A percentile compares a stretch with the other conserved stretches of the same genome.
phyloP scores from a whole-genome alignment of 352 stramenopile genomes.

The Phytopythium cucurbitacearum region DNA sequence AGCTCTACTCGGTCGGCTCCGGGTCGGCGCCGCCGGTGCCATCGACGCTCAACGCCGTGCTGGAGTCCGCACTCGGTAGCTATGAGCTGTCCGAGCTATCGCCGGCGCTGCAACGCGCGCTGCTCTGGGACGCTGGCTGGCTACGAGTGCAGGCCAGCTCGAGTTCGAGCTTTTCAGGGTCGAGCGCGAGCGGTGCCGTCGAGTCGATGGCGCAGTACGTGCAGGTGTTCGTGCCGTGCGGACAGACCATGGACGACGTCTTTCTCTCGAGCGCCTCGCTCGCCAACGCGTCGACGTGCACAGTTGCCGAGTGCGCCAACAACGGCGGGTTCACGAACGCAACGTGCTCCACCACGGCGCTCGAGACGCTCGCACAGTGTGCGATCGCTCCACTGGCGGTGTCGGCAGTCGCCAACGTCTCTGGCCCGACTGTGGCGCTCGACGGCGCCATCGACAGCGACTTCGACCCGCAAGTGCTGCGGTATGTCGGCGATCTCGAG shows the following conservation, averaged over 20 bases:
- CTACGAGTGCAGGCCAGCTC: conserved; percentile 8
- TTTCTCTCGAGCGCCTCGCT: conserved; percentile 17
- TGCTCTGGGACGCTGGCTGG: conserved; percentile 39
- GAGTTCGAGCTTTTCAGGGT: background rate
- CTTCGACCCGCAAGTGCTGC: conserved; percentile 31
- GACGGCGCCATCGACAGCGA: conserved; percentile 24
- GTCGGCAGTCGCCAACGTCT: background rate
- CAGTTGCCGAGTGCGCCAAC: background rate
- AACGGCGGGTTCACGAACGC: too few relatives aligned
- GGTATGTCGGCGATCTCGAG: conserved; percentile 1
- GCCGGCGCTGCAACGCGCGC: conserved; percentile 21
- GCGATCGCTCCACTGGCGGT: too few relatives aligned
- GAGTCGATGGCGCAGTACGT: conserved; percentile 11
- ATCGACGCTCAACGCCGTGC: conserved; percentile 5
- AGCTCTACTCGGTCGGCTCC: conserved; percentile 1
- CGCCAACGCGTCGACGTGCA: conserved; percentile 12
- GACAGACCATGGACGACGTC: conserved; percentile 34
- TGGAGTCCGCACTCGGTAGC: conserved; percentile 2
- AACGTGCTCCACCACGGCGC: too few relatives aligned
- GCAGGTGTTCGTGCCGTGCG: conserved; percentile 37
- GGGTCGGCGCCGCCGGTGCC: conserved; percentile 5
- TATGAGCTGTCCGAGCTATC: conserved; percentile 14
- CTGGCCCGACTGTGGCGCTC: conserved; percentile 4
- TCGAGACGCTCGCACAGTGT: too few relatives aligned
- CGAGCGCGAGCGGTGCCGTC: background rate